These are phyloP conservation scores for Dunaliella primolecta DNA, from an alignment of 139 green algal genomes.

Conservation along the genomic window DNA sequence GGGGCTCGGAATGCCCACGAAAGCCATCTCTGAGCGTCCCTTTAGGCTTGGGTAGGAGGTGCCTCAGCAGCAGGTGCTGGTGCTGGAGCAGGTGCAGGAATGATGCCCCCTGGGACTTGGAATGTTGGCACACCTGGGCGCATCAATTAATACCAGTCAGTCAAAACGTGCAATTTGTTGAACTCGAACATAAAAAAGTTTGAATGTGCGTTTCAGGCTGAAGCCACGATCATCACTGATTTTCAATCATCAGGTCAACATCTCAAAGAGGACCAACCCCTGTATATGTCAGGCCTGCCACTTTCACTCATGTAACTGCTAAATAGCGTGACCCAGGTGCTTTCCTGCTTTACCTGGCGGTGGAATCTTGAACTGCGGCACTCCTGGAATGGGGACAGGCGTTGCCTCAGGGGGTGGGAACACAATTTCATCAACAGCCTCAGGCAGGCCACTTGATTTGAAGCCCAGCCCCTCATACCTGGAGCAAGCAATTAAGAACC, in stretches of 20 bases:
- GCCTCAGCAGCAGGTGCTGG: neutral
- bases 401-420: constrained; percentile 37
- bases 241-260: neutral
- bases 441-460: constrained; percentile 22
- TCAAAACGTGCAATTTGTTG: neutral
- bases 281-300: no score
- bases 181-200: neutral
- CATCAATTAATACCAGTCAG: neutral
- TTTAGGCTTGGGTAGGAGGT: no score
- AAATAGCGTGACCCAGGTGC: neutral
- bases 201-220: neutral
- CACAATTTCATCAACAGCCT: constrained; percentile 25
- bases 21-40: no score
- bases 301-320: neutral
- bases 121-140: neutral
- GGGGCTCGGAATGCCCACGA: no score
- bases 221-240: neutral
- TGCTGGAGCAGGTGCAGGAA: neutral
- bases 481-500: neutral
- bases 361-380: constrained; percentile 24
- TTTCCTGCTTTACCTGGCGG: neutral
- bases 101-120: neutral
- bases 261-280: no score
- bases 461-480: constrained; percentile 59
- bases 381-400: constrained; percentile 24